Percentiles rank a stretch among this genome's conserved stretches.
Conservation (phyloP, 2,329 filamentous ascomycete genomes). For the Microcera coccophila region DNA sequence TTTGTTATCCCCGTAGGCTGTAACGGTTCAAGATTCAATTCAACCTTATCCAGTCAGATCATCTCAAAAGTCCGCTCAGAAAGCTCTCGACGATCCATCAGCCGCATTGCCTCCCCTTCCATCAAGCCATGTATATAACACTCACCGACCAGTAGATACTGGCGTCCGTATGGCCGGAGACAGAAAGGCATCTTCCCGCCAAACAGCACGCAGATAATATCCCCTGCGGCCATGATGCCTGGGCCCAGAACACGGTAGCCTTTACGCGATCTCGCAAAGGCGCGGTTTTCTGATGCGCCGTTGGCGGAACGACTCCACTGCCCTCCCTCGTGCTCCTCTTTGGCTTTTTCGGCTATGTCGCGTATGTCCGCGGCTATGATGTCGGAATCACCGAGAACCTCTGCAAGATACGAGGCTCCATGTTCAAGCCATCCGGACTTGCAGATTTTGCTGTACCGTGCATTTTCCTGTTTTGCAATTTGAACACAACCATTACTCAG, state of each 20-base stretch:
- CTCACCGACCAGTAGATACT: background rate
- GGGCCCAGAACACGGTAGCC: background rate
- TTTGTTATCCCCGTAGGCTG: too few relatives aligned
- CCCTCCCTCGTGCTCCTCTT: background rate
- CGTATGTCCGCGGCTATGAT: background rate
- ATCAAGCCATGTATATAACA: constrained; percentile 1
- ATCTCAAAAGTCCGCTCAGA: background rate
- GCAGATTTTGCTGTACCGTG: background rate
- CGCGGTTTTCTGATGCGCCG: background rate
- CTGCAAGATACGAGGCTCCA: background rate
- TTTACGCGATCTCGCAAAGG: background rate
- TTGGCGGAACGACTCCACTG: constrained; percentile 1
- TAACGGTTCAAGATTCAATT: background rate
- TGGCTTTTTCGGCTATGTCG: background rate
- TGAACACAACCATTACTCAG: background rate
- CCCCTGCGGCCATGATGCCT: background rate
- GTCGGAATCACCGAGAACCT: background rate
- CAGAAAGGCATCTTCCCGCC: constrained; percentile 2
- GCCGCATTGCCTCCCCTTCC: background rate
- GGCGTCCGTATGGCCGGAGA: background rate
- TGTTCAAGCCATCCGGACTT: background rate
- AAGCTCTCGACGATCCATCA: background rate
- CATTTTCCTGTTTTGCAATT: background rate
- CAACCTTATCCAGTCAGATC: background rate
- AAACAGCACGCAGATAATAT: background rate